Evolutionary conservation across 176 grass and related monocot species (phyloP), one percentile per base, ranked within the genome.

Genomic region (Oryza australiensis): DNA sequence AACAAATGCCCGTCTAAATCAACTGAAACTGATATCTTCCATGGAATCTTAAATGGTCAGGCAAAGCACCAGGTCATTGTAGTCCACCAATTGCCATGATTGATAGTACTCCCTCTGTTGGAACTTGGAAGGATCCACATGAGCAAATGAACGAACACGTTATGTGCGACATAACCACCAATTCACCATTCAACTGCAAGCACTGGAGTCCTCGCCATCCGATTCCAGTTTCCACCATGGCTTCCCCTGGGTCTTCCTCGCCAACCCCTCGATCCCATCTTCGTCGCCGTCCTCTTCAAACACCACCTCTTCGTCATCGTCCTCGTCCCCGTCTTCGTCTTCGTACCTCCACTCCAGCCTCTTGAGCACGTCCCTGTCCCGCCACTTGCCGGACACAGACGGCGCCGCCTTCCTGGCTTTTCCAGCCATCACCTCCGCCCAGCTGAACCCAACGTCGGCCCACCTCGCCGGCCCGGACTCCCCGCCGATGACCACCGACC

Each of bases 221-320:
- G 72, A 89, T 8, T 89, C 80, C 48, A 91, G 75, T 62, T 89
- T 89, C 92, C 92, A 94, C 89, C 92, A 89, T 32, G 82, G 87
- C 55, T 79, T 91, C 12, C 74, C 40, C 13, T 80, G 24, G 4
- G 4, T 12, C 41, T 20, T 46, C 5, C 74, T 82, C 1, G 24
- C 67, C 45, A 66, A 30, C 2, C 78, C 82, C 2, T 64, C 78
- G 0, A 72, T 37, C 0, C 6, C 41, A 38, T 77, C 78, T 13
- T 35, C 48, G 6, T 80, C 85, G 0, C 26, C 45, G 49, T 78
- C 80, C 78, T 87, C 75, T 20, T 84, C 86, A 6, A 91, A 83
- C 71, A 78, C 68, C 69, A 85, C 81, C 3, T 38, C 60, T 55
- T 81, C 83, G 4, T 84, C n/a, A n/a, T n/a, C n/a, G n/a, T n/a